Evolutionary conservation across 148 eudicot genomes (phyloP).

Genomic region (Hydrangea macrophylla): DNA sequence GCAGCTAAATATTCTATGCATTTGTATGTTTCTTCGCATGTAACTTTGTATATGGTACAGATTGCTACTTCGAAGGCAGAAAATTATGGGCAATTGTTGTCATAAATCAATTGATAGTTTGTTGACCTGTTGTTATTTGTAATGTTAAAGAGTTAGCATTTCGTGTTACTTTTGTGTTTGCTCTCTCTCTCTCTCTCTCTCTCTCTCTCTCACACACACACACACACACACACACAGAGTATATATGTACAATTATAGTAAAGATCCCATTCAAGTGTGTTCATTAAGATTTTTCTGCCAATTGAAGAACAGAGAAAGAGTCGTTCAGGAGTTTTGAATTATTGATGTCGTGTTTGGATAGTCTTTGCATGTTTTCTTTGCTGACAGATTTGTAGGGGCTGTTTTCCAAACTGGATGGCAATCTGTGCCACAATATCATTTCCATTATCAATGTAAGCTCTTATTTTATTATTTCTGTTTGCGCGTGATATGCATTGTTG

Average conservation of each 20-base stretch:
- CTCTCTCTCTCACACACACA: not conserved
- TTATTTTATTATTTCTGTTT: not conserved
- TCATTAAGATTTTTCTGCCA: not conserved
- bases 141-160: not conserved
- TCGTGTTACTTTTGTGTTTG: slow-evolving; percentile 2
- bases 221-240: not conserved
- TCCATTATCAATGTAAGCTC: not conserved
- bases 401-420: not conserved
- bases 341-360: not conserved
- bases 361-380: not conserved
- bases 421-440: not conserved
- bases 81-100: not conserved
- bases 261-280: not conserved
- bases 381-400: not conserved
- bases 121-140: not conserved
- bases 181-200: not conserved
- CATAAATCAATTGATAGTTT: slow-evolving; percentile 6
- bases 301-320: not conserved
- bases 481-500: too few relatives aligned
- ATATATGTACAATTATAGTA: not conserved
- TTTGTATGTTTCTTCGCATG: slow-evolving; percentile 7
- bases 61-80: not conserved
- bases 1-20: slow-evolving; percentile 1
- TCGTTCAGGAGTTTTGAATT: not conserved
- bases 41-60: not conserved